phyloP scores from a whole-genome alignment of 805 yeast genomes.

The Spathaspora sp. region DNA sequence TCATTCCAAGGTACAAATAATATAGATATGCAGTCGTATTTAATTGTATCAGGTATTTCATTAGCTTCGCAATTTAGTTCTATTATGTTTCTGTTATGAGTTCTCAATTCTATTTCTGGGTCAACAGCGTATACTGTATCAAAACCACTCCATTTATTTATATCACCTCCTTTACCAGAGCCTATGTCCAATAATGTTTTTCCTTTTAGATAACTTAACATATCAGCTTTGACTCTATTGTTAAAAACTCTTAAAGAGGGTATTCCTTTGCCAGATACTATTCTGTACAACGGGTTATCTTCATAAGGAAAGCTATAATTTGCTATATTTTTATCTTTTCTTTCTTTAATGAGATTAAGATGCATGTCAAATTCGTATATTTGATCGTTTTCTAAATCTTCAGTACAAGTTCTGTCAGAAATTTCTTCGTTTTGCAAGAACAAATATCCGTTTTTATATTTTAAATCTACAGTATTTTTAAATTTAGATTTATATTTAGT shows the following conservation, averaged over 20 bases:
- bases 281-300: too few relatives aligned
- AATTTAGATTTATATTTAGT: too few relatives aligned
- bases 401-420: background rate
- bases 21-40: background rate
- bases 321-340: too few relatives aligned
- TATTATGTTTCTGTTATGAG: background rate
- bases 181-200: slow-evolving; percentile 1
- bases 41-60: too few relatives aligned
- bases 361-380: too few relatives aligned
- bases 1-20: slow-evolving; percentile 1
- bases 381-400: background rate
- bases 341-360: too few relatives aligned
- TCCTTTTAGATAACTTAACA: background rate
- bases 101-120: background rate
- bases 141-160: background rate
- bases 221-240: background rate
- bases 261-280: background rate
- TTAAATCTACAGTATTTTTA: too few relatives aligned
- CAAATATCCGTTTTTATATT: too few relatives aligned
- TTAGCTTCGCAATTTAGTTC: background rate
- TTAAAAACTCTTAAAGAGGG: background rate
- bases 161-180: slow-evolving; percentile 1
- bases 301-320: too few relatives aligned
- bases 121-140: background rate
- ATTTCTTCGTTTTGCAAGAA: too few relatives aligned